phyloP scores from a whole-genome alignment of 305 asterid species.

The Monarda citriodora region DNA sequence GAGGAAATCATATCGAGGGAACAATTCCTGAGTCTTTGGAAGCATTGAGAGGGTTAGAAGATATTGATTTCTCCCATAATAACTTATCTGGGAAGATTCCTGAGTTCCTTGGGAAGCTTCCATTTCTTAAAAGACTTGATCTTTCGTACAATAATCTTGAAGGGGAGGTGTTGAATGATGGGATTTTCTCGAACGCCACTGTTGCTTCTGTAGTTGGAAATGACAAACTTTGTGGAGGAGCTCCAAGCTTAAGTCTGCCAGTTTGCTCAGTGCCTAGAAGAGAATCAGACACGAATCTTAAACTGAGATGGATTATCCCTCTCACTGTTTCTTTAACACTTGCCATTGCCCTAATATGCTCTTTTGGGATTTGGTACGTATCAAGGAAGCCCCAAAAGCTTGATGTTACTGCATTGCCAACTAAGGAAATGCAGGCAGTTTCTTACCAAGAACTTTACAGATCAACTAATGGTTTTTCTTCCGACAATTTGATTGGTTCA shows the following conservation, averaged over 20 bases:
- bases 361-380: not conserved
- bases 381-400: not conserved
- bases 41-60: slow-evolving; percentile 13
- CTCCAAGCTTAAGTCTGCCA: not conserved
- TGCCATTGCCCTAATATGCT: not conserved
- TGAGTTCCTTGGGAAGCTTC: slow-evolving; percentile 1
- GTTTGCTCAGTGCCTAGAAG: not conserved
- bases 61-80: slow-evolving; percentile 4
- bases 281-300: slow-evolving; percentile 1
- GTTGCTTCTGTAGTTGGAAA: not conserved
- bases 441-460: slow-evolving; percentile 5
- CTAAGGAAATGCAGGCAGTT: not conserved
- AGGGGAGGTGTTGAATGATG: slow-evolving; percentile 9
- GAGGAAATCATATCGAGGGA: not conserved
- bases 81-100: slow-evolving; percentile 15
- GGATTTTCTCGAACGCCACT: slow-evolving; percentile 8
- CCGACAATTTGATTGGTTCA: slow-evolving; percentile 8
- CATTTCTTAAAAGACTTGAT: not conserved
- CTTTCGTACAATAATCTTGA: slow-evolving; percentile 13
- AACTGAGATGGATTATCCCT: slow-evolving; percentile 6
- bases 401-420: not conserved
- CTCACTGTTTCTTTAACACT: not conserved
- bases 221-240: slow-evolving; percentile 8
- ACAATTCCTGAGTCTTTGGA: slow-evolving; percentile 4
- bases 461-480: slow-evolving; percentile 13